Conservation (phyloP, 306 rosid genomes). For the Oemleria cerasiformis region DNA sequence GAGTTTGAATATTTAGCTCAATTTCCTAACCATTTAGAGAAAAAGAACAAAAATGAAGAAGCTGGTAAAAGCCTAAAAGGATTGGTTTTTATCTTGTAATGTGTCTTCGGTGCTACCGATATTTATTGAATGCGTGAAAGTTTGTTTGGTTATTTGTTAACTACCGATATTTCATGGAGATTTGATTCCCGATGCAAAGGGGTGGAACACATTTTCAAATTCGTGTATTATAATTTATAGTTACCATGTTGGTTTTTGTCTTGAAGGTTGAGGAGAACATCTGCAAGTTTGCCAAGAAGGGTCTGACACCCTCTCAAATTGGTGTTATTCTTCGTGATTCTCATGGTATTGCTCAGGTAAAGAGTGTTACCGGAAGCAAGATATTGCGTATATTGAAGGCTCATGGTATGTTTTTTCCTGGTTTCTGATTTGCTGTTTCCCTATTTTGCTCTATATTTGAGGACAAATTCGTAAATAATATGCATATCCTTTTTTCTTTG, state of each 20-base stretch:
- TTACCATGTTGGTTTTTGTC: background rate
- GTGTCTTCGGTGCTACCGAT: too few relatives aligned
- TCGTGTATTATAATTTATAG: background rate
- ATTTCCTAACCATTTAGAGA: background rate
- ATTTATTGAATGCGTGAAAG: background rate
- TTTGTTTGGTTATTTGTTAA: background rate
- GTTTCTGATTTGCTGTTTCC: background rate
- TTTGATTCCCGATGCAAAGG: background rate
- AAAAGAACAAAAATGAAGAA: background rate
- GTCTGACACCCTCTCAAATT: constrained; percentile 62
- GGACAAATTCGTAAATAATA: background rate
- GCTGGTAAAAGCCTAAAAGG: background rate
- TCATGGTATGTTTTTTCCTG: constrained; percentile 31
- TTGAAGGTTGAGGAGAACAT: constrained; percentile 58
- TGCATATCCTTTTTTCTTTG: background rate
- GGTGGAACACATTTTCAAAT: background rate
- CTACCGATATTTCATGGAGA: background rate
- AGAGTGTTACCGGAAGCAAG: constrained; percentile 51
- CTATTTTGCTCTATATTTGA: background rate
- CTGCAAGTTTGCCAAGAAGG: constrained; percentile 71
- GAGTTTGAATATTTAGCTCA: background rate
- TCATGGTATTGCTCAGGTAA: constrained; percentile 27
- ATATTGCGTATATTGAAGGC: constrained; percentile 64
- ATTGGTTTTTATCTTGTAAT: background rate
- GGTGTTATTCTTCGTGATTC: constrained; percentile 74